Evolutionary conservation across 2,329 filamentous ascomycete genomes (phyloP).

Genomic region (Zasmidium citrigriseum): DNA sequence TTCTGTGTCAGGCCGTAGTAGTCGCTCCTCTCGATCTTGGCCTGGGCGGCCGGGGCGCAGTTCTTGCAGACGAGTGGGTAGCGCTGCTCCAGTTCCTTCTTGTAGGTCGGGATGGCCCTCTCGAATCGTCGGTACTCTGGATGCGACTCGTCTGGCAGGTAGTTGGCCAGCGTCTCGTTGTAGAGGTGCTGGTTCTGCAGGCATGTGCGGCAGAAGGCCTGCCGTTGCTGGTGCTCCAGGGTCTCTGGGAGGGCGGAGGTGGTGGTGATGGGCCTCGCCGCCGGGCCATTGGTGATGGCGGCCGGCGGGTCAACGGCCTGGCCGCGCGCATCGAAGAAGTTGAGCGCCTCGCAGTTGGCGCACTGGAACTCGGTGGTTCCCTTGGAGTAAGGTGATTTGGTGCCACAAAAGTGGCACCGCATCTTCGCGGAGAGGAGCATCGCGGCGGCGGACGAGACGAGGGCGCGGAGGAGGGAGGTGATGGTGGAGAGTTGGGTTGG

Average conservation of each 20-base stretch:
- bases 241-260: slow-evolving; percentile 25
- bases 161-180: slow-evolving; percentile 74
- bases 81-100: slow-evolving; percentile 70
- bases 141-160: slow-evolving; percentile 67
- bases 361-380: slow-evolving; percentile 72
- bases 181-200: slow-evolving; percentile 86
- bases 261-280: slow-evolving; percentile 25
- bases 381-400: slow-evolving; percentile 62
- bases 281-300: slow-evolving; percentile 40
- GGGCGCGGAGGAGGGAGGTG: neutral
- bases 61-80: slow-evolving; percentile 87
- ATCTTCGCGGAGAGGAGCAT: slow-evolving; percentile 28
- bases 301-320: slow-evolving; percentile 86
- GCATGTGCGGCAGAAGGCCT: slow-evolving; percentile 73
- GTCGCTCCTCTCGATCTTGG: slow-evolving; percentile 33
- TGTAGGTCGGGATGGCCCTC: slow-evolving; percentile 68
- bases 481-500: neutral
- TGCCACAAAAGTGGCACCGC: slow-evolving; percentile 81
- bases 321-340: slow-evolving; percentile 87
- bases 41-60: slow-evolving; percentile 73
- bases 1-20: slow-evolving; percentile 34
- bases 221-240: slow-evolving; percentile 41
- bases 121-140: slow-evolving; percentile 70
- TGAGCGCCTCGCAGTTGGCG: slow-evolving; percentile 77
- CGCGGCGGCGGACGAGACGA: neutral